Evolutionary conservation across 768 basidiomycete species (phyloP).

Genomic region (Leccinum arenicola): DNA sequence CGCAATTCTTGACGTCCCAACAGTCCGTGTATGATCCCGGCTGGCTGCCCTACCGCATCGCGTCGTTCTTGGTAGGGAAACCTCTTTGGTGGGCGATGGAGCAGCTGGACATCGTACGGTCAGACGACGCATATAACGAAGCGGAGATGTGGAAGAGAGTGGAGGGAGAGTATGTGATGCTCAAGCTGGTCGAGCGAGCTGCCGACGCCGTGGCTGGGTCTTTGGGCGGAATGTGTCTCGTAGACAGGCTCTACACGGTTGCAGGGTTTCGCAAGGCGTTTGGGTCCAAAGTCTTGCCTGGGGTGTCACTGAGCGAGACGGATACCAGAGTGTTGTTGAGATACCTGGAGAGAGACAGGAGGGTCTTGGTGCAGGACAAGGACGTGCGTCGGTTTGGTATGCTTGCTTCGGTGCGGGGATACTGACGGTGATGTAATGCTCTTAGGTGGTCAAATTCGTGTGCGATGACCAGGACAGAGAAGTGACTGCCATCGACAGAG

Average conservation of each 20-base stretch:
- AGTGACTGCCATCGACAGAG: conserved; percentile 77
- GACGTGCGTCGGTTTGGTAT: conserved; percentile 47
- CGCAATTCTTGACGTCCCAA: conserved; percentile 53
- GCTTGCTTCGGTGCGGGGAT: background rate
- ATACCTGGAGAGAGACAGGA: conserved; percentile 77
- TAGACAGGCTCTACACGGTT: conserved; percentile 59
- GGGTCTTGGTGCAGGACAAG: conserved; percentile 58
- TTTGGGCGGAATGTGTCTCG: conserved; percentile 42
- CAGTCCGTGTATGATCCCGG: conserved; percentile 67
- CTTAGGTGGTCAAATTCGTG: conserved; percentile 81
- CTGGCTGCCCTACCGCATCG: conserved; percentile 69
- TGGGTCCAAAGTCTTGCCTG: conserved; percentile 39
- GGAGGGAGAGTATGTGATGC: conserved; percentile 73
- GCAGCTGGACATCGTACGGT: conserved; percentile 66
- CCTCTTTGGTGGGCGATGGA: conserved; percentile 88
- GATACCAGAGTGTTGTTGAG: conserved; percentile 73
- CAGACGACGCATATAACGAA: conserved; percentile 52
- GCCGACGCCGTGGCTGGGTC: conserved; percentile 53
- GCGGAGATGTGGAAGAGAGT: conserved; percentile 50
- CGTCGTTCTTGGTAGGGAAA: conserved; percentile 66
- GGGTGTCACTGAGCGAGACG: conserved; percentile 47
- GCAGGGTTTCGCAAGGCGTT: conserved; percentile 64
- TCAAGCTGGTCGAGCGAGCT: conserved; percentile 61
- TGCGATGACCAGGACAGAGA: conserved; percentile 33
- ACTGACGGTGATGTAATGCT: conserved; percentile 1